Base-by-base conservation (phyloP, 225 moss, liverwort and hornwort species). In the Sphagnum tenellum region DNA sequence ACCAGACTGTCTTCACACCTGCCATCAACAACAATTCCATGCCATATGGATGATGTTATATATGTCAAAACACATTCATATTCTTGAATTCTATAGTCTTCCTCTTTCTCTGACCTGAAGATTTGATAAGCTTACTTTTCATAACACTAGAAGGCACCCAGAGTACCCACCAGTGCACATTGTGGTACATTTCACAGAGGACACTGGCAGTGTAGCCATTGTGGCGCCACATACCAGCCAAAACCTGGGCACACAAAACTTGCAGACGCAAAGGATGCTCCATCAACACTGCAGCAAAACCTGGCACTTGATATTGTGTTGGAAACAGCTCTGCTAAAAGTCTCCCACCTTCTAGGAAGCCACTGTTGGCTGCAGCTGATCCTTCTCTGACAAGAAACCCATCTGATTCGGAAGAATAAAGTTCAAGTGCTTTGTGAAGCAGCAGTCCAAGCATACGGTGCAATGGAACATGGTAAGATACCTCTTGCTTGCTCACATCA, bases 1-100 rank as follows among this genome's bases (percentile, higher is more conserved):
- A 94, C 91, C 79, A 91, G 76, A 78, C 87, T 89, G 72, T 89
- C 94, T 82, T 94, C 91, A 75, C 91, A 94, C 94, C 94, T 94
- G 84, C 56, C 48, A 73, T 56, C 64, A 81, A 60, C 55, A 71
- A 29, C 29, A 29, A 29, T 29, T 0, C 29, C 29, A 29, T 29
- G 1, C 29, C 29, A 29, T 29, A 29, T 29, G 29, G 29, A 29
- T 29, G 29, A 29, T 29, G 0, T 29, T 29, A 29, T 29, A 29
- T 29, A 29, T 29, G 29, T 29, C 29, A 29, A 29, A 1, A 29
- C 29, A 29, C 29, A 29, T 29, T 29, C 29, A 29, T 29, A 29
- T 29, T 29, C 29, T 29, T 29, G 29, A 1, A 29, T 29, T 29
- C 29, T 29, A 29, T 29, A 29, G 29, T 29, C 29, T 29, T 29